Conservation (phyloP, 176 grass and related monocot genomes). For the Chloris gayana region DNA sequence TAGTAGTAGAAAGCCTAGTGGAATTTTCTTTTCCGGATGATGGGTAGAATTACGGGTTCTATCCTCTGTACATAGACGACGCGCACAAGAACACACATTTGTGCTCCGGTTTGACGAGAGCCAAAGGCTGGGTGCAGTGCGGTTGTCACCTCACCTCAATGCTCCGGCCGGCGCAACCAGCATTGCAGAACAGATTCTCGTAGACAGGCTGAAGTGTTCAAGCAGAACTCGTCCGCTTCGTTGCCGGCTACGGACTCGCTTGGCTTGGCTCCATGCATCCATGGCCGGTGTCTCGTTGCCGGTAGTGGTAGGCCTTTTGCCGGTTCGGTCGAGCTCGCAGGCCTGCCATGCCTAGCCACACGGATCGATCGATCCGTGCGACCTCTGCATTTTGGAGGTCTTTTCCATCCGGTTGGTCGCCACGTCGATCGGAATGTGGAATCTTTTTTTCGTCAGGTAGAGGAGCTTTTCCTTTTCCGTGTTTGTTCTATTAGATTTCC, state of each 20-base stretch:
- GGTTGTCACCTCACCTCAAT: neutral
- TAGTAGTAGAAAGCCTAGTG: too few species aligned
- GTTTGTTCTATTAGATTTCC: neutral
- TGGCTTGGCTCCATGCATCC: neutral
- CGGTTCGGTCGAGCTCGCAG: too few species aligned
- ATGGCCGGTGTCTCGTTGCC: neutral
- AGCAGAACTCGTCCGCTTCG: neutral
- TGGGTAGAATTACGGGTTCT: neutral
- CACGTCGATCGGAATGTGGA: neutral
- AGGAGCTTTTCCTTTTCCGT: neutral
- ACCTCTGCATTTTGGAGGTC: too few species aligned
- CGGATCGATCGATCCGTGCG: too few species aligned
- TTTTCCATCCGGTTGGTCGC: too few species aligned
- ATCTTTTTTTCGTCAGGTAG: neutral
- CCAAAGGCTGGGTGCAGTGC: neutral
- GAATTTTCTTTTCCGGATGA: too few species aligned
- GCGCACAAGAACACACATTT: neutral
- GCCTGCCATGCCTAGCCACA: too few species aligned
- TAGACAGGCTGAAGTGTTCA: neutral
- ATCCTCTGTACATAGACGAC: neutral
- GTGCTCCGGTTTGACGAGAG: neutral
- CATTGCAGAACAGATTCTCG: neutral
- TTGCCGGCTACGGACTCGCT: neutral
- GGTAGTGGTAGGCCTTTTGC: conserved; percentile 25
- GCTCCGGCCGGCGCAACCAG: too few species aligned